Evolutionary conservation across 352 stramenopile genomes (phyloP).

Genomic region (Globisporangium lucens): DNA sequence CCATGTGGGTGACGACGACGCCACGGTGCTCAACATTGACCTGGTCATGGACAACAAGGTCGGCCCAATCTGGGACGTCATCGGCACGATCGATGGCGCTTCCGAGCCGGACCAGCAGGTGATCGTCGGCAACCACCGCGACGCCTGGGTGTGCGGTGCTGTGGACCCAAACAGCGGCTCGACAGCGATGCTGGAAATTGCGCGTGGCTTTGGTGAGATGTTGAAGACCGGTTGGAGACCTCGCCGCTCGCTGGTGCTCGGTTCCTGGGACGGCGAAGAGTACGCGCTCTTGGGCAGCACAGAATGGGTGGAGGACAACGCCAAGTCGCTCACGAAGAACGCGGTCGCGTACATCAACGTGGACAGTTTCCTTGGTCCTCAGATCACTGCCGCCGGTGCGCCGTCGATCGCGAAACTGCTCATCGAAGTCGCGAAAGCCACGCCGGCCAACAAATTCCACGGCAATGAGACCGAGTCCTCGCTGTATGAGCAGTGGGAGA

Average conservation of each 20-base stretch:
- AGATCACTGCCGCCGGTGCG: conserved; percentile 47
- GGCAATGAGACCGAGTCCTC: conserved; percentile 23
- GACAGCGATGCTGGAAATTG: conserved; percentile 80
- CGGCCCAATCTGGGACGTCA: conserved; percentile 84
- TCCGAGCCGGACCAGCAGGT: conserved; percentile 65
- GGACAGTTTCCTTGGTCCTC: conserved; percentile 59
- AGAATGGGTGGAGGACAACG: conserved; percentile 75
- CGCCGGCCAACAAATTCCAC: conserved; percentile 50
- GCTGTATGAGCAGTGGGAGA: conserved; percentile 38
- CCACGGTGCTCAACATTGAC: conserved; percentile 58
- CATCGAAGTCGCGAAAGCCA: conserved; percentile 43
- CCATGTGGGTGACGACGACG: conserved; percentile 62
- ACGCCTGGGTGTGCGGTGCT: conserved; percentile 89
- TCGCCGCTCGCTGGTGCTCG: conserved; percentile 69
- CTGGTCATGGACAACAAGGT: conserved; percentile 78
- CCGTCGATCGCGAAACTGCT: conserved; percentile 69
- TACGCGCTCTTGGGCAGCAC: conserved; percentile 81
- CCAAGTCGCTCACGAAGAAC: conserved; percentile 40
- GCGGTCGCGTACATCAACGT: conserved; percentile 86
- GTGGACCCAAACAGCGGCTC: conserved; percentile 85
- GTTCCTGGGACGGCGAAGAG: conserved; percentile 87
- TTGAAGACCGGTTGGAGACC: conserved; percentile 64
- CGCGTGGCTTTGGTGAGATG: conserved; percentile 60
- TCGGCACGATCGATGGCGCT: conserved; percentile 69
- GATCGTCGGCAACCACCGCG: conserved; percentile 89